Conservation (phyloP, 1,284 basidiomycete species). For the Ganoderma multipileum region DNA sequence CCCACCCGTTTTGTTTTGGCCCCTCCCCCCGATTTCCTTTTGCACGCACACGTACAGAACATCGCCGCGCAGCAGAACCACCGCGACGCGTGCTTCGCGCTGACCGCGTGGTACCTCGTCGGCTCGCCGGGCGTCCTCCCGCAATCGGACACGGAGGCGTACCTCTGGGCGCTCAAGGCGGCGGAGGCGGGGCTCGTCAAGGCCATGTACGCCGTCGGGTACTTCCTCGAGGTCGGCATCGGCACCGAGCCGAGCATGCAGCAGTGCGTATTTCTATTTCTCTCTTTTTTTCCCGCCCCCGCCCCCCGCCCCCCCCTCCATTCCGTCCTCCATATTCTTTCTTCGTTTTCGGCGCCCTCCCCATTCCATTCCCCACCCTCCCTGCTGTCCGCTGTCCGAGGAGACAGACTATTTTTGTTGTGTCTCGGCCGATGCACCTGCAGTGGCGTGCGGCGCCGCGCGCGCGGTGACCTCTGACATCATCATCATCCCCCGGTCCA, state of each 20-base stretch:
- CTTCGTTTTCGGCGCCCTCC: no score
- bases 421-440: not conserved
- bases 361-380: not conserved
- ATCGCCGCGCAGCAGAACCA: slow-evolving; percentile 98
- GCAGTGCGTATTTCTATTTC: slow-evolving; percentile 61
- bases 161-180: slow-evolving; percentile 92
- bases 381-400: not conserved
- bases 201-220: slow-evolving; percentile 97
- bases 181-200: slow-evolving; percentile 90
- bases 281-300: slow-evolving; percentile 9
- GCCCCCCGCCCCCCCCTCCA: no score
- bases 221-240: slow-evolving; percentile 95
- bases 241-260: slow-evolving; percentile 74
- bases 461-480: not conserved
- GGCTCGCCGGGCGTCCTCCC: slow-evolving; percentile 97
- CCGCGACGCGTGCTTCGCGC: slow-evolving; percentile 95
- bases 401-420: not conserved
- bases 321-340: no score
- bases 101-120: slow-evolving; percentile 99
- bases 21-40: not conserved
- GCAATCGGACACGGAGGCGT: slow-evolving; percentile 98
- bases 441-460: not conserved
- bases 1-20: slow-evolving; percentile 13
- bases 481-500: not conserved
- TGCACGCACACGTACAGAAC: slow-evolving; percentile 61